Evolutionary conservation across 1,284 basidiomycete genomes (phyloP), one percentile per base, ranked within the genome.

Genomic region (Sutorius eximius): DNA sequence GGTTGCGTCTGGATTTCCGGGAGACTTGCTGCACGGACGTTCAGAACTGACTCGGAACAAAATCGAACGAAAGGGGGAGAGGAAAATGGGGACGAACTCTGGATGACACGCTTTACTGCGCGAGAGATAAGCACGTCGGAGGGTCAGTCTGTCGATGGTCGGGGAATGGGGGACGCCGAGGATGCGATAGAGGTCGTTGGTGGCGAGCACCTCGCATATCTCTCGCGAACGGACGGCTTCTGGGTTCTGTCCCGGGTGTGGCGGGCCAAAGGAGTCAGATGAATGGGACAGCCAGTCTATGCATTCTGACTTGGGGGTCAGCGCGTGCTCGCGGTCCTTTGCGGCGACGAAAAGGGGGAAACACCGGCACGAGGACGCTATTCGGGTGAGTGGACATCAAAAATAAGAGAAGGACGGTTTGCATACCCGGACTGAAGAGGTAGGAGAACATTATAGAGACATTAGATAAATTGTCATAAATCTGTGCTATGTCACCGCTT

Each of bases 61-160:
- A 36, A 22, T n/a, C 32, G 40, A 45, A 18, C 18, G 18, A 38
- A 15, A 49, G n/a, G n/a, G n/a, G n/a, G n/a, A n/a, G n/a, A n/a
- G n/a, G 43, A 50, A 18, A 24, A n/a, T 15, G 5, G n/a, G 22
- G 30, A 78, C 86, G 60, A 58, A 91, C 90, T 94, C 91, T 70
- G 91, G 92, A 65, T 93, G 92, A 62, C 91, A 93, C 11, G 82
- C 79, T 63, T 80, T 81, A 67, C 89, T 92, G 42, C 90, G 75
- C 0, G 81, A 75, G 45, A 94, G 80, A 69, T 93, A 94, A 20
- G 88, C 91, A 37, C 89, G 76, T 37, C 92, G 74, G 29, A 94
- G 76, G 29, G 81, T 68, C 57, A 81, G 74, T 59, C 84, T 86
- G 65, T 93, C 89, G 43, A 83, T 71, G 37, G 72, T 72, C 0